Base-by-base conservation (phyloP, 1,139 yeast genomes). In the Yamadazyma mexicana region DNA sequence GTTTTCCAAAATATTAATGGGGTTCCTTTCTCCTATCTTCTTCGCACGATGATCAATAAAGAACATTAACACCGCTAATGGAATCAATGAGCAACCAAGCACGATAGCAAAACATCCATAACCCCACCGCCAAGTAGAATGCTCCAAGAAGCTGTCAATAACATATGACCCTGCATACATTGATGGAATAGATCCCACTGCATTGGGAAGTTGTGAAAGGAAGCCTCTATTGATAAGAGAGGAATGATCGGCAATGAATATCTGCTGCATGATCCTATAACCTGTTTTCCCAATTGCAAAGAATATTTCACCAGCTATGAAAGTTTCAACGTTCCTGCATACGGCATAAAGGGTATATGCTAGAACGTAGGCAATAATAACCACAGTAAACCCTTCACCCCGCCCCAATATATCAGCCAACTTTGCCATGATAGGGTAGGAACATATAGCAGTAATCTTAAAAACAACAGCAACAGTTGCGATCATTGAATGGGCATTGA, bases 371-470 rank as follows among this genome's bases (percentile, higher is more conserved):
- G 61, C 25, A 3, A 32, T 17, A 9, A 62, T 35, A 12, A 52
- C 54, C 15, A 59, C 26, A 12, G 51, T 38, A 38, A 60, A 61
- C 14, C 61, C 71, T 44, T 66, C 71, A 38, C 61, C 62, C 34
- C 73, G 59, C 16, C 74, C 74, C 38, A 66, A 55, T 7, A 65
- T 52, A 41, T 66, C 70, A 8, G 69, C 61, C 17, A 66, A 31
- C 44, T 65, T 68, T 31, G 70, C 73, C 43, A 68, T 46, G n/a
- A 67, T 51, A 8, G 74, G 72, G 42, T 67, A 61, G 1, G 69
- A 54, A 16, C 61, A 59, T 18, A 69, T 67, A 31, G 63, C 58
- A 27, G 71, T 52, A 45, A 69, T 65, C 34, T 66, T 62, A 39
- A 64, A 63, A 5, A 66, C 64, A 18, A 66, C 69, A 30, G 62